Base-by-base conservation (phyloP, 352 stramenopile species). In the Elongisporangium senticosum region DNA sequence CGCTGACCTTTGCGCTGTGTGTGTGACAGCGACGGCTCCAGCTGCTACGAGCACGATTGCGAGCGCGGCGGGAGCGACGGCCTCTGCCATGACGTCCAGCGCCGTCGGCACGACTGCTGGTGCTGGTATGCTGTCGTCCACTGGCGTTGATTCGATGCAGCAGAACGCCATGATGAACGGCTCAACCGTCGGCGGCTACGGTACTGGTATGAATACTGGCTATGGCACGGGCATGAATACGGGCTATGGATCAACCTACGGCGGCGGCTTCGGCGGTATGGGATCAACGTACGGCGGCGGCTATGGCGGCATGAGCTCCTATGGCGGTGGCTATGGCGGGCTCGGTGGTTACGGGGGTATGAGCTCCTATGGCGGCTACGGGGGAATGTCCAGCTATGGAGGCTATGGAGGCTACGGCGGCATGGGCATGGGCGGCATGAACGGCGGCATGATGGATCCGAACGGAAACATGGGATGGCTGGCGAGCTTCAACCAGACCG, bases 401-500 rank as follows among this genome's bases (percentile, higher is more conserved):
- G 59, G 73, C n/a, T 79, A 82, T 51, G 67, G 69, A 7, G 63
- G 71, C 10, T 70, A 72, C 55, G 67, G 59, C 10, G 43, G 63
- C 20, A 69, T 72, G 24, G 66, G 64, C 23, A 63, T 63, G 10
- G 71, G 72, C 24, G 68, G 75, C 39, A 66, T 72, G 58, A 66
- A 65, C 51, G 70, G 70, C 10, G 62, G 68, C 4, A 78, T 81
- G 55, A 78, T 83, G 72, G 79, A 90, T 51, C 74, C 74, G 2
- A 85, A 83, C 40, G 62, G 62, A 15, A 66, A 70, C 51, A 65
- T 90, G 20, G 72, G 77, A 26, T 88, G 80, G 76, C 72, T 90
- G 15, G 68, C 67, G 19, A 90, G 63, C 26, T 85, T 90, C 58
- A 87, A 83, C 49, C 80, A 87, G 55, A 87, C 83, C 20, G 76